Evolutionary conservation across 768 basidiomycete genomes (phyloP).

Genomic region (Leccinum obscurum): DNA sequence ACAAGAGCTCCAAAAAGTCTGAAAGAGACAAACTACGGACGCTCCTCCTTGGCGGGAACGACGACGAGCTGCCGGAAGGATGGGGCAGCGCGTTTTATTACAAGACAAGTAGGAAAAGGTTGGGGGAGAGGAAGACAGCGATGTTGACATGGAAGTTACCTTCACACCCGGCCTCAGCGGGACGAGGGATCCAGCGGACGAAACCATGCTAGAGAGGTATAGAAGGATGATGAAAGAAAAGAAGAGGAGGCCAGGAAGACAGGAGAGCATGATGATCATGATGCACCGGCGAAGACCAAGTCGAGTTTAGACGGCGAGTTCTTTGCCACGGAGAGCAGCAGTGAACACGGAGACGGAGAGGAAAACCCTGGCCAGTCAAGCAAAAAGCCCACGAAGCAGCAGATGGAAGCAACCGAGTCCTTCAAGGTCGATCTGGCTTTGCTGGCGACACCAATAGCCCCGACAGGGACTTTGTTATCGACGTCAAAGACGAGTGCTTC

Average conservation of each 20-base stretch:
- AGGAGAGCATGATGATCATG: conserved; percentile 23
- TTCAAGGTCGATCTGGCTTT: conserved; percentile 62
- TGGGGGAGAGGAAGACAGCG: conserved; percentile 34
- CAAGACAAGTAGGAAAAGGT: conserved; percentile 7
- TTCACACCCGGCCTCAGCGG: conserved; percentile 83
- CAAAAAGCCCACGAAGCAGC: conserved; percentile 24
- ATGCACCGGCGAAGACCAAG: conserved; percentile 14
- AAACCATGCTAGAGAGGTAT: conserved; percentile 89
- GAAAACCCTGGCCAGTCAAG: conserved; percentile 18
- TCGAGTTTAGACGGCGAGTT: conserved; percentile 62
- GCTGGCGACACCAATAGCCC: conserved; percentile 58
- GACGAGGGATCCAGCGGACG: conserved; percentile 52
- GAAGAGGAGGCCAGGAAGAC: conserved; percentile 56
- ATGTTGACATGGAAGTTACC: conserved; percentile 92
- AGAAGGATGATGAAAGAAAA: conserved; percentile 58
- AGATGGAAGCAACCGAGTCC: conserved; percentile 18
- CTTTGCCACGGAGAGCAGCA: conserved; percentile 51
- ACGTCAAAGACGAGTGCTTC: conserved; percentile 89
- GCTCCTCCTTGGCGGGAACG: conserved; percentile 65
- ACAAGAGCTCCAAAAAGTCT: conserved; percentile 37
- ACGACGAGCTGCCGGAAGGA: conserved; percentile 77
- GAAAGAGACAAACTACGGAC: conserved; percentile 74
- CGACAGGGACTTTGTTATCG: conserved; percentile 66
- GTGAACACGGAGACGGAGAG: conserved; percentile 31
- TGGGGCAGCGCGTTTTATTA: conserved; percentile 56